Evolutionary conservation across 2,329 filamentous ascomycete species (phyloP).

Genomic region (Stachybotrys echinatus): DNA sequence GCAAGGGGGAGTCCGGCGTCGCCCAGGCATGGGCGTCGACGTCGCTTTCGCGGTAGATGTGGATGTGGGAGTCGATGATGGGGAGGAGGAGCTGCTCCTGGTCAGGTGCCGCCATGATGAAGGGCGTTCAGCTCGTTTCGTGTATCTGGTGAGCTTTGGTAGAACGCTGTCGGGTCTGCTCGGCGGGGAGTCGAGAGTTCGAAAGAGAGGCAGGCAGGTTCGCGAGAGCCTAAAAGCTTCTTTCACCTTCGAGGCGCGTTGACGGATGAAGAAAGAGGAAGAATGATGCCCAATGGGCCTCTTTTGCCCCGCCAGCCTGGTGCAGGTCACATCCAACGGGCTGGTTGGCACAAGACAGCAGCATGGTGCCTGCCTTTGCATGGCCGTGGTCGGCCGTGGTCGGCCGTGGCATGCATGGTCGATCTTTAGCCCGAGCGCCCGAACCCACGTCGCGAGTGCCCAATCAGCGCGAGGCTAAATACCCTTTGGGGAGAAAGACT

Average conservation of each 20-base stretch:
- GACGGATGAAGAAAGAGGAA: no score
- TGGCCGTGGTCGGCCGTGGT: no score
- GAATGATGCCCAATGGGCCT: background rate
- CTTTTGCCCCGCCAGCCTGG: background rate
- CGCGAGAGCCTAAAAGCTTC: background rate
- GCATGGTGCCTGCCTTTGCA: no score
- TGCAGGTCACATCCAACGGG: background rate
- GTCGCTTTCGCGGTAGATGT: slow-evolving; percentile 73
- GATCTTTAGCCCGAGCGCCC: background rate
- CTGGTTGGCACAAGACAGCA: background rate
- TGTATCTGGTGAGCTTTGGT: background rate
- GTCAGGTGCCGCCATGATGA: background rate
- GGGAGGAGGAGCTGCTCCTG: slow-evolving; percentile 39
- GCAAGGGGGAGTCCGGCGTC: slow-evolving; percentile 51
- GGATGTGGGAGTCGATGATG: slow-evolving; percentile 88
- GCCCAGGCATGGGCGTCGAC: slow-evolving; percentile 66
- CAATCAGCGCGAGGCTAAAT: background rate
- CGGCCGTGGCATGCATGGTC: background rate
- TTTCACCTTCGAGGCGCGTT: no score
- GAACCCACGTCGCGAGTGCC: background rate
- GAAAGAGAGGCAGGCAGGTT: background rate
- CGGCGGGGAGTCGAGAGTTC: no score
- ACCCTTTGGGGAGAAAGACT: no score
- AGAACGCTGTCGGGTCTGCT: background rate
- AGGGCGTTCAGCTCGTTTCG: no score